These are phyloP conservation scores for Coemansia erecta DNA, from an alignment of 192 early-diverging fungal genomes.

Conservation along the genomic window DNA sequence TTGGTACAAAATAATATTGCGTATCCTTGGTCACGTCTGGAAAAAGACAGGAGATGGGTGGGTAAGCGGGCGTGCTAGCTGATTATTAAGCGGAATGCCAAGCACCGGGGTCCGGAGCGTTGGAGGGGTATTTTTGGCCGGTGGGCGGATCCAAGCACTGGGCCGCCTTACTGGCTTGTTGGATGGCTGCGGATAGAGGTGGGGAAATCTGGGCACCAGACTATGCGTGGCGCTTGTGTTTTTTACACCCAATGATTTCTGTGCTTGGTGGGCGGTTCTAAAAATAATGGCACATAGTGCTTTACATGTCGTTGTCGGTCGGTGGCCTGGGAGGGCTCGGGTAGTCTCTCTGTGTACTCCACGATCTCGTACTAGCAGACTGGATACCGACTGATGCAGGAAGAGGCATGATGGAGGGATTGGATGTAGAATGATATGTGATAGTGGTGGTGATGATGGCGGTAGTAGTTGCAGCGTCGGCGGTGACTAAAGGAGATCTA, in stretches of 20 bases:
- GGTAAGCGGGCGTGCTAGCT: neutral
- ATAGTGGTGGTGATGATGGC: neutral
- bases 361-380: neutral
- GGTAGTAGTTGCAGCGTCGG: no score
- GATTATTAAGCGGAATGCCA: constrained; percentile 1
- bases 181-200: neutral
- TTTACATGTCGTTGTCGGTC: constrained; percentile 15
- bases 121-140: neutral
- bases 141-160: neutral
- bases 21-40: neutral
- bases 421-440: neutral
- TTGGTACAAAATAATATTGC: neutral
- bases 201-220: neutral
- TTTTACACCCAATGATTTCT: no score
- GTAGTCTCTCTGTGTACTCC: constrained; percentile 25
- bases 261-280: no score
- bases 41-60: neutral
- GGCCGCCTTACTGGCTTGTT: no score
- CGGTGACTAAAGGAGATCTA: no score
- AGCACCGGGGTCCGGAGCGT: neutral
- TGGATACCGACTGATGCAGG: neutral
- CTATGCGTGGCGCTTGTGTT: no score
- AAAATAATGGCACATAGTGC: no score
- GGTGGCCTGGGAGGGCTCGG: constrained; percentile 34
- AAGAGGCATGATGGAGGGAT: neutral